A percentile compares a stretch with the other conserved stretches of the same genome.
phyloP scores from a whole-genome alignment of 495 filamentous ascomycete species.

The Talaromyces liani region DNA sequence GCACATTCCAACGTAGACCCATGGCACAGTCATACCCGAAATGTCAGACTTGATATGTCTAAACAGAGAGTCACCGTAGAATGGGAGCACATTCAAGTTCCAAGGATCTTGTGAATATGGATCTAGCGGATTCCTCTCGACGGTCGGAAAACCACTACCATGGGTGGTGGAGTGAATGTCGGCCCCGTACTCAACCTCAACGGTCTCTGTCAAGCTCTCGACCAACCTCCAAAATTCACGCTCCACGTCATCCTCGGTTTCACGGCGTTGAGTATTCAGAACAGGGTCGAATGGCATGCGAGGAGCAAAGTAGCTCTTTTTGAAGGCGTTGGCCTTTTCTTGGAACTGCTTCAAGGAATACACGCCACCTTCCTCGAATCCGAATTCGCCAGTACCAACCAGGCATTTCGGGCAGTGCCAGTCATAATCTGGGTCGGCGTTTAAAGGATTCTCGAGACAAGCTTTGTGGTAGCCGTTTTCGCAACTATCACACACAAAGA shows the following conservation, averaged over 20 bases:
- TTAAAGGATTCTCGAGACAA: conserved; percentile 85
- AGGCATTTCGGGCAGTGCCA: conserved; percentile 97
- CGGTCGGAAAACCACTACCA: conserved; percentile 93
- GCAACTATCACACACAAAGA: conserved; percentile 89
- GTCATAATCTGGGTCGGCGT: conserved; percentile 70
- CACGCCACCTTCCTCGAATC: conserved; percentile 93
- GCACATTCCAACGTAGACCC: conserved; percentile 99
- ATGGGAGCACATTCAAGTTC: conserved; percentile 92
- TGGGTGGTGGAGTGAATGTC: conserved; percentile 99
- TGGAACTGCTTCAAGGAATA: conserved; percentile 97
- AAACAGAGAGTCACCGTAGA: conserved; percentile 88
- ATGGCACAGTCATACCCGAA: conserved; percentile 99
- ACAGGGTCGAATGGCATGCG: conserved; percentile 88
- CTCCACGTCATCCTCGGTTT: conserved; percentile 95
- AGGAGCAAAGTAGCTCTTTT: conserved; percentile 82
- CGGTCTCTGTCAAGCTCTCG: conserved; percentile 85
- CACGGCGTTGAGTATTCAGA: conserved; percentile 65
- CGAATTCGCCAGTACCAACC: conserved; percentile 93
- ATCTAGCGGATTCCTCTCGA: conserved; percentile 83
- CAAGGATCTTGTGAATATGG: conserved; percentile 83
- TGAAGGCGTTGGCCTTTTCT: conserved; percentile 91
- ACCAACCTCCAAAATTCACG: conserved; percentile 95
- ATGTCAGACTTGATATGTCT: conserved; percentile 97
- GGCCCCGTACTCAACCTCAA: conserved; percentile 96
- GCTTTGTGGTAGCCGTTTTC: conserved; percentile 81